Percentiles rank a stretch among this genome's conserved stretches.
These are phyloP conservation scores for Vanilla planifolia DNA, from an alignment of 106 monocot species.

Conservation along the genomic window DNA sequence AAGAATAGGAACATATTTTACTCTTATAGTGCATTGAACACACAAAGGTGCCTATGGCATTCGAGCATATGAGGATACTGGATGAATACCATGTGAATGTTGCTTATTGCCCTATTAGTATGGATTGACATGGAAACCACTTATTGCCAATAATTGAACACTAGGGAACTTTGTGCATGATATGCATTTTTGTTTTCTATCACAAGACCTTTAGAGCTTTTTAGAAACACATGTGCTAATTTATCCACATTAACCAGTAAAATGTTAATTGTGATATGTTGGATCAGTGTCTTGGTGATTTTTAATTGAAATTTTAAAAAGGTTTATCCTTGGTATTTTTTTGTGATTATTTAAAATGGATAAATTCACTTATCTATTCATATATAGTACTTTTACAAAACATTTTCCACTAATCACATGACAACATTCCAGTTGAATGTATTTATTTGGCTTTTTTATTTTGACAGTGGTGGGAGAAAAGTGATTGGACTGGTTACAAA, in stretches of 20 bases:
- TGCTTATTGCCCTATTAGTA: too few relatives aligned
- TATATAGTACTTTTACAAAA: background rate
- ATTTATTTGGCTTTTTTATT: slow-evolving; percentile 34
- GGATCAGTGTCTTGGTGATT: background rate
- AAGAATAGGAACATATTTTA: too few relatives aligned
- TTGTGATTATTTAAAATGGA: background rate
- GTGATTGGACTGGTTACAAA: slow-evolving; percentile 99
- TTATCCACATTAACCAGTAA: background rate
- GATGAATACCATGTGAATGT: too few relatives aligned
- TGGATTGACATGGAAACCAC: too few relatives aligned
- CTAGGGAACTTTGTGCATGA: too few relatives aligned
- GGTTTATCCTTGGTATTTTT: background rate
- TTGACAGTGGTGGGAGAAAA: slow-evolving; percentile 99
- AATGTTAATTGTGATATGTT: background rate
- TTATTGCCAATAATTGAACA: too few relatives aligned
- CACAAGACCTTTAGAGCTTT: too few relatives aligned
- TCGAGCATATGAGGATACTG: too few relatives aligned
- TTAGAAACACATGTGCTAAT: background rate
- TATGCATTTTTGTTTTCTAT: too few relatives aligned
- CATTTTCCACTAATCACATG: slow-evolving; percentile 5
- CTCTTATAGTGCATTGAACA: too few relatives aligned
- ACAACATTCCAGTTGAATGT: slow-evolving; percentile 9
- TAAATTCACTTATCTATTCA: background rate
- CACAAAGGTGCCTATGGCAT: too few relatives aligned
- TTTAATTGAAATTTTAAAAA: background rate